Percentiles rank a stretch among this genome's conserved stretches.
Conservation (phyloP, 257 asterid species). For the Apocynum venetum region DNA sequence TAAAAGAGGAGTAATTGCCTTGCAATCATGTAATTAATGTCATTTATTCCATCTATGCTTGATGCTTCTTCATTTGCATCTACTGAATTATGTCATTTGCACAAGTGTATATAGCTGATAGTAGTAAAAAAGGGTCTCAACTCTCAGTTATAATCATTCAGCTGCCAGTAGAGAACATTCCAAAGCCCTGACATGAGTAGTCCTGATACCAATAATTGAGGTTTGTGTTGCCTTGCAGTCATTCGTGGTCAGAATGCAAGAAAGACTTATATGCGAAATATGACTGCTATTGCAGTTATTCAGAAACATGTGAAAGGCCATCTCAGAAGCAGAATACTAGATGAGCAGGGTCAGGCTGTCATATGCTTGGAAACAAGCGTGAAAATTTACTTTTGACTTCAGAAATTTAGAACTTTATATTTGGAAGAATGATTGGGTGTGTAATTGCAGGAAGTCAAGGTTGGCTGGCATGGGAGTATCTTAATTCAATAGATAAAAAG, state of each 20-base stretch:
- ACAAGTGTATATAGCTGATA: too few relatives aligned
- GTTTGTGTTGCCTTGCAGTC: slow-evolving; percentile 32
- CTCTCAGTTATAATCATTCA: neutral
- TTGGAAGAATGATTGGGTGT: neutral
- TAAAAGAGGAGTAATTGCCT: slow-evolving; percentile 36
- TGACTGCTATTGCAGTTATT: slow-evolving; percentile 32
- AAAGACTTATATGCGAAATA: slow-evolving; percentile 25
- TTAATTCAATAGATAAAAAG: slow-evolving; percentile 5
- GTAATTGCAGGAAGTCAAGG: slow-evolving; percentile 32
- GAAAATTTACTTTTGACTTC: neutral
- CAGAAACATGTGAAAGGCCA: slow-evolving; percentile 41
- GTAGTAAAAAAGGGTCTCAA: neutral
- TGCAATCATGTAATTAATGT: slow-evolving; percentile 61
- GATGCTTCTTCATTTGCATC: too few relatives aligned
- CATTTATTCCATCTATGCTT: neutral
- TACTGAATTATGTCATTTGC: too few relatives aligned
- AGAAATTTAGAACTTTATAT: neutral
- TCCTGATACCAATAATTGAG: slow-evolving; percentile 4
- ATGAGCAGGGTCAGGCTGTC: slow-evolving; percentile 27
- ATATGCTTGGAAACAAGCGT: slow-evolving; percentile 36
- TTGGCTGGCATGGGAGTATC: slow-evolving; percentile 28
- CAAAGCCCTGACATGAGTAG: neutral
- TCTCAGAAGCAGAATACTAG: slow-evolving; percentile 11
- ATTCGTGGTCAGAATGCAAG: slow-evolving; percentile 64
- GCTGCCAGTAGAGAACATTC: too few relatives aligned